phyloP scores from a whole-genome alignment of 495 filamentous ascomycete species.

The Penicillium macrosclerotiorum region DNA sequence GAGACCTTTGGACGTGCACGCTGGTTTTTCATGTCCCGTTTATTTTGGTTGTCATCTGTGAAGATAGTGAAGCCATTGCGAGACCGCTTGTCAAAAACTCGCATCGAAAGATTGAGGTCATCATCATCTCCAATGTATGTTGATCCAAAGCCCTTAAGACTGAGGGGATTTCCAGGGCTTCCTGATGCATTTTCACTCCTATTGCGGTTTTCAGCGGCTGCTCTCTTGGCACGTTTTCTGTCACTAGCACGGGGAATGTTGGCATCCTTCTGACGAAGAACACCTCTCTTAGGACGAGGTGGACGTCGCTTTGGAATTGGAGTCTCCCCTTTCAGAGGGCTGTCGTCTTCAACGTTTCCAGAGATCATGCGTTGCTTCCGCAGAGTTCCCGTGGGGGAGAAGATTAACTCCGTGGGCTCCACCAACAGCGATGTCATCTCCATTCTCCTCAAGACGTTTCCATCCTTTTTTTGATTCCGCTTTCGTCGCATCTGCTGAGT shows the following conservation, averaged over 20 bases:
- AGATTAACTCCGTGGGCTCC: slow-evolving; percentile 71
- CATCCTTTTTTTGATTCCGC: slow-evolving; percentile 85
- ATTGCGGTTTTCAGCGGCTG: slow-evolving; percentile 3
- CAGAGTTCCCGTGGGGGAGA: slow-evolving; percentile 52
- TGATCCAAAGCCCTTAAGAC: neutral
- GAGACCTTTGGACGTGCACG: slow-evolving; percentile 1
- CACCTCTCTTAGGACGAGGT: slow-evolving; percentile 21
- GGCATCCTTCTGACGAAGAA: slow-evolving; percentile 28
- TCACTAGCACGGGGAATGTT: slow-evolving; percentile 31
- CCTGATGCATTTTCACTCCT: neutral
- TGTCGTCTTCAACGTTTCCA: slow-evolving; percentile 52
- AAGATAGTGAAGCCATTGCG: slow-evolving; percentile 35
- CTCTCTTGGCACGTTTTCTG: slow-evolving; percentile 22
- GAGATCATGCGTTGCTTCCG: slow-evolving; percentile 58
- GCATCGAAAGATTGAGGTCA: slow-evolving; percentile 30
- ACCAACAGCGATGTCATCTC: slow-evolving; percentile 63
- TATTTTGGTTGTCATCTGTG: slow-evolving; percentile 24
- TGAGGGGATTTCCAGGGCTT: neutral
- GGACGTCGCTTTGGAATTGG: slow-evolving; percentile 40
- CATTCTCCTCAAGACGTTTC: slow-evolving; percentile 66
- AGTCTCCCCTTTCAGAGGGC: slow-evolving; percentile 47
- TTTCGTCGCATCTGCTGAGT: slow-evolving; percentile 71
- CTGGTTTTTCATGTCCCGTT: slow-evolving; percentile 10
- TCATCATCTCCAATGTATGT: slow-evolving; percentile 22
- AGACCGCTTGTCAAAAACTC: slow-evolving; percentile 16